Evolutionary conservation across 2,329 filamentous ascomycete species (phyloP).

Genomic region (Xylaria sp.): DNA sequence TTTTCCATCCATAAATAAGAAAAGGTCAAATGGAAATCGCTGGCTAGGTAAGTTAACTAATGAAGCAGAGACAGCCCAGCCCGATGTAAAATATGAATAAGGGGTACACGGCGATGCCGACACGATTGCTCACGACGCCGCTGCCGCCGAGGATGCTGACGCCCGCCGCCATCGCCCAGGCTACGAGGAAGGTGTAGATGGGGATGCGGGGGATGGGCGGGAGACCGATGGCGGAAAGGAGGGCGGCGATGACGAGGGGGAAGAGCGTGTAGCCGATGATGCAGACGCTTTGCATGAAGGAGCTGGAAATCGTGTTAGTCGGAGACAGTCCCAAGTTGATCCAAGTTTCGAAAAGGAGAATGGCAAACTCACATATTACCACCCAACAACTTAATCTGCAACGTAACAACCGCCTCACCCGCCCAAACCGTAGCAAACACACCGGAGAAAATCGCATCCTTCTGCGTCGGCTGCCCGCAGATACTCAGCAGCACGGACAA

Average conservation of each 20-base stretch:
- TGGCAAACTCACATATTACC: constrained; percentile 95
- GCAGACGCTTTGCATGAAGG: constrained; percentile 94
- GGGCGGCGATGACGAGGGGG: constrained; percentile 85
- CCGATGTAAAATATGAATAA: constrained; percentile 93
- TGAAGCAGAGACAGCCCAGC: constrained; percentile 92
- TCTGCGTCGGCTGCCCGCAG: constrained; percentile 72
- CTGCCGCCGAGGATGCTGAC: constrained; percentile 94
- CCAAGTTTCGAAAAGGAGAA: no score
- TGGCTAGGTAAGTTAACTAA: constrained; percentile 58
- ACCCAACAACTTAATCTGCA: constrained; percentile 93
- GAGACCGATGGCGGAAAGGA: constrained; percentile 78
- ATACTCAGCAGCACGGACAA: constrained; percentile 84
- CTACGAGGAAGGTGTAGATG: constrained; percentile 80
- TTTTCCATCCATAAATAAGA: neutral
- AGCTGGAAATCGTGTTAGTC: constrained; percentile 52
- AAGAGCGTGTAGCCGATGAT: constrained; percentile 99
- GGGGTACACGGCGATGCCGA: constrained; percentile 90
- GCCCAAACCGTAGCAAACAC: constrained; percentile 98
- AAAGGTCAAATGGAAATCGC: neutral
- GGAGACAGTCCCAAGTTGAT: no score
- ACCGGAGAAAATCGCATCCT: constrained; percentile 85
- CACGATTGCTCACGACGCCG: constrained; percentile 90
- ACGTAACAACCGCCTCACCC: constrained; percentile 90
- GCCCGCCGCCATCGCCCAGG: constrained; percentile 90
- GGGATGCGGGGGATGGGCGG: constrained; percentile 80